Base-by-base conservation (phyloP, 148 eudicot species). In the Fagopyrum esculentum region DNA sequence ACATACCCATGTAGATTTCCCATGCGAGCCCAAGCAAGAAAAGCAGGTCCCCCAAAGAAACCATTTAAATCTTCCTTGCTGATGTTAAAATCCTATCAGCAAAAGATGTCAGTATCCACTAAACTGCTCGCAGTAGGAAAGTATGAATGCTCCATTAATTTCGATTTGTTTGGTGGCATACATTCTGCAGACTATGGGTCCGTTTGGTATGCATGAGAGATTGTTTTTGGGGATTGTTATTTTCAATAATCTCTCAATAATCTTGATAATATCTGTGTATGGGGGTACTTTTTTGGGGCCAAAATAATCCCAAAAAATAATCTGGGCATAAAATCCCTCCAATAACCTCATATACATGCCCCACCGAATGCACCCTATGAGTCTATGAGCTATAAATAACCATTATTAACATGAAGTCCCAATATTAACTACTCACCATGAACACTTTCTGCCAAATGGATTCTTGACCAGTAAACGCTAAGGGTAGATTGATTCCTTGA, bases 11-110 rank as follows among this genome's bases (percentile, higher is more conserved):
- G 99, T 77, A 95, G 85, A 82, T 95, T 95, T 79, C 99, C 99
- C 99, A 95, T 92, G 76, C 97, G 97, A 77, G 99, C 97, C 99
- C 99, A 95, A 50, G 99, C 99, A 81, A 95, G 99, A 83, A 95
- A 95, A 75, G 99, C 97, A 81, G 99, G 99, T 77, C 99, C 99
- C 57, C 97, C 97, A 77, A 92, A 95, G 82, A 92, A 95, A 87
- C 82, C 84, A 83, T 89, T 79, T 82, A 95, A 83, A 54, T 88
- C 91, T 76, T 84, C 85, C 74, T 77, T 78, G 74, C 89, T 87
- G 51, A 92, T 80, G 78, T 88, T 88, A 44, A 90, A 90, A 77
- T 83, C 93, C 97, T 92, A 89, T 74, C 51, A 74, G 59, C 48
- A 77, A 74, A 69, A 74, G 46, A 77, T 47, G 68, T 4, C 59